Evolutionary conservation across 2,329 filamentous ascomycete genomes (phyloP).

Genomic region (Xylariaceae sp.): DNA sequence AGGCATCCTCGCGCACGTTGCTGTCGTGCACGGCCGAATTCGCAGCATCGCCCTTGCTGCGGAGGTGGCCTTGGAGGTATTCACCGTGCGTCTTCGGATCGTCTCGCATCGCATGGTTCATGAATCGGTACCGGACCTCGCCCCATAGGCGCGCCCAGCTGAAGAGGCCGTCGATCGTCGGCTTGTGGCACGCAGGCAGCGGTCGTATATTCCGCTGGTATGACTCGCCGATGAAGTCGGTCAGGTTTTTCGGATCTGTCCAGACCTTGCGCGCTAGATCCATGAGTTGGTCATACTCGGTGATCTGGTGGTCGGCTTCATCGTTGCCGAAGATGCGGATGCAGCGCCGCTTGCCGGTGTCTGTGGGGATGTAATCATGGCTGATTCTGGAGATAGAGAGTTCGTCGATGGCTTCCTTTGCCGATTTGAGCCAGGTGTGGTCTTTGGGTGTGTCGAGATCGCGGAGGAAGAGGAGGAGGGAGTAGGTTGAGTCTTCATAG

Average conservation of each 20-base stretch:
- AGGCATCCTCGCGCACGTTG: background rate
- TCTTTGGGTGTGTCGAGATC: background rate
- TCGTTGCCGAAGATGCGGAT: background rate
- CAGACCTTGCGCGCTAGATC: slow-evolving; percentile 1
- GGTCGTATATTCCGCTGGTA: background rate
- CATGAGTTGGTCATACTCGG: slow-evolving; percentile 2
- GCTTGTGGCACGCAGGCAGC: background rate
- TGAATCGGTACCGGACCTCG: slow-evolving; percentile 9
- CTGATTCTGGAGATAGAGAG: background rate
- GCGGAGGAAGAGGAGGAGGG: slow-evolving; percentile 4
- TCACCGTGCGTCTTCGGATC: background rate
- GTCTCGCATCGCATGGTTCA: slow-evolving; percentile 7
- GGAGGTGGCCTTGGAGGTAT: background rate
- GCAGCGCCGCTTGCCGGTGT: background rate
- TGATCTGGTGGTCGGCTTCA: background rate
- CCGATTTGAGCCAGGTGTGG: too few species aligned
- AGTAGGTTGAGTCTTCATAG: background rate
- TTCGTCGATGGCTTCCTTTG: too few species aligned
- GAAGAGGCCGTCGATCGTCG: slow-evolving; percentile 1
- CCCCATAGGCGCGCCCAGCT: background rate
- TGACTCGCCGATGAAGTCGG: background rate
- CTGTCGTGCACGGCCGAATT: slow-evolving; percentile 10
- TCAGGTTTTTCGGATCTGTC: background rate
- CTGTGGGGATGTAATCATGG: slow-evolving; percentile 1
- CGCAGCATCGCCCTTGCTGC: slow-evolving; percentile 1